Percentiles rank a stretch among this genome's conserved stretches.
These are phyloP conservation scores for Flagelloscypha sp. DNA, from an alignment of 768 basidiomycete species.

Conservation along the genomic window DNA sequence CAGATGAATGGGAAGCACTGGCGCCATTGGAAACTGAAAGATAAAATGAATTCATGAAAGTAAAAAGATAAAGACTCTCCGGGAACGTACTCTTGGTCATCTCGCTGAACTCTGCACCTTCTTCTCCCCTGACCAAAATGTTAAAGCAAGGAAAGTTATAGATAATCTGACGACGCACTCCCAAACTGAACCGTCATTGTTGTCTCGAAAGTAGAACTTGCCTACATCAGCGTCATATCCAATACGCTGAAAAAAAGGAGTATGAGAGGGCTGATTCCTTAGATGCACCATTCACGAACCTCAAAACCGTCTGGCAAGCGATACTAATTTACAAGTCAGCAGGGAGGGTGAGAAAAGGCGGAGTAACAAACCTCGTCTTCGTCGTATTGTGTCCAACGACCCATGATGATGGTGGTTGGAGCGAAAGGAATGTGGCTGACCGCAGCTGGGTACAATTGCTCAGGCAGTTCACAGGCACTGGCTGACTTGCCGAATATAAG, in stretches of 20 bases:
- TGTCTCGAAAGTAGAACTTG: slow-evolving; percentile 56
- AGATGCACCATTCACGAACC: too few species aligned
- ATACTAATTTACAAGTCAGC: slow-evolving; percentile 34
- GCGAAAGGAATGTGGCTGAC: too few species aligned
- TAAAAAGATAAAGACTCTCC: too few species aligned
- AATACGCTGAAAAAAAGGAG: too few species aligned
- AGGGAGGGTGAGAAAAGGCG: not conserved
- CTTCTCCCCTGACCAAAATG: too few species aligned
- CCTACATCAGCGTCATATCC: slow-evolving; percentile 71
- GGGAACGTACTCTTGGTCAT: slow-evolving; percentile 35
- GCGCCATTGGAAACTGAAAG: slow-evolving; percentile 23
- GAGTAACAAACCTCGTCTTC: slow-evolving; percentile 11
- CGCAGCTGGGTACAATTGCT: too few species aligned
- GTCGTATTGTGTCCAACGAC: slow-evolving; percentile 31
- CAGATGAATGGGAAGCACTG: slow-evolving; percentile 12
- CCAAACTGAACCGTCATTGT: slow-evolving; percentile 44
- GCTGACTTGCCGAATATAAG: too few species aligned
- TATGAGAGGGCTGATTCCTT: too few species aligned
- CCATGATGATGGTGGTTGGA: slow-evolving; percentile 21
- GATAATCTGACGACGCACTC: too few species aligned
- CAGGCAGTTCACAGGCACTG: too few species aligned
- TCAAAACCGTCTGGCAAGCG: slow-evolving; percentile 49
- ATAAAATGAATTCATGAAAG: too few species aligned
- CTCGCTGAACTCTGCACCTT: slow-evolving; percentile 57
- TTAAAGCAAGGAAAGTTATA: too few species aligned